phyloP scores from a whole-genome alignment of 164 flowering plant genomes.

The Nymphaea thermarum region DNA sequence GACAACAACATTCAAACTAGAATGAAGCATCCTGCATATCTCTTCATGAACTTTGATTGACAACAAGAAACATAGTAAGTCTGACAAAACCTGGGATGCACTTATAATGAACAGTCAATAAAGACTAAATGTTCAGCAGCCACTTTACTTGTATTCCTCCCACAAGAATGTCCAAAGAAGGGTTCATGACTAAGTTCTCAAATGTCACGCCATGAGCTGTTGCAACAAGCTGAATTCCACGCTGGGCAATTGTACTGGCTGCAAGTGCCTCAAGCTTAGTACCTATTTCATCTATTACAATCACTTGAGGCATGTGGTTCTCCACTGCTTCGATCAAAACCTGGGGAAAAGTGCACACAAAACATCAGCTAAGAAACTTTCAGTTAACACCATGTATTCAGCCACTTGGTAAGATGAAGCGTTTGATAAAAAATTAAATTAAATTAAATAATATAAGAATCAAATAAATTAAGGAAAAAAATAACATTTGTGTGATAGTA shows the following conservation, averaged over 20 bases:
- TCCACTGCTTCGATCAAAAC: slow-evolving; percentile 94
- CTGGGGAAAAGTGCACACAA: slow-evolving; percentile 19
- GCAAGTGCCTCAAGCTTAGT: slow-evolving; percentile 97
- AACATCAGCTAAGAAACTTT: too few species aligned
- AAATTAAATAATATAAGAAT: too few species aligned
- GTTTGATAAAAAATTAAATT: too few species aligned
- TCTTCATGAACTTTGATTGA: too few species aligned
- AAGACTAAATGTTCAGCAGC: not conserved
- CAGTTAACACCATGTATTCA: too few species aligned
- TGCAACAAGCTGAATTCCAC: slow-evolving; percentile 95
- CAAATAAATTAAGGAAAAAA: too few species aligned
- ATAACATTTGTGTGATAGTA: too few species aligned
- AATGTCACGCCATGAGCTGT: slow-evolving; percentile 97
- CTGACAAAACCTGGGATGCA: too few species aligned
- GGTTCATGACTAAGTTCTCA: slow-evolving; percentile 80
- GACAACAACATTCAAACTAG: too few species aligned
- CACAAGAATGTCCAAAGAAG: slow-evolving; percentile 89
- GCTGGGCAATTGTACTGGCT: slow-evolving; percentile 95
- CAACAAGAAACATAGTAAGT: too few species aligned
- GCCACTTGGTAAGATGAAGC: too few species aligned
- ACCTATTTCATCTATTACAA: slow-evolving; percentile 95
- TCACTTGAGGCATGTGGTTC: slow-evolving; percentile 97
- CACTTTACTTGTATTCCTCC: slow-evolving; percentile 77
- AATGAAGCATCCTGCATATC: too few species aligned
- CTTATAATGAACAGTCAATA: not conserved